phyloP scores from a whole-genome alignment of 1,139 yeast genomes.

The Blastobotrys buckinghamii region DNA sequence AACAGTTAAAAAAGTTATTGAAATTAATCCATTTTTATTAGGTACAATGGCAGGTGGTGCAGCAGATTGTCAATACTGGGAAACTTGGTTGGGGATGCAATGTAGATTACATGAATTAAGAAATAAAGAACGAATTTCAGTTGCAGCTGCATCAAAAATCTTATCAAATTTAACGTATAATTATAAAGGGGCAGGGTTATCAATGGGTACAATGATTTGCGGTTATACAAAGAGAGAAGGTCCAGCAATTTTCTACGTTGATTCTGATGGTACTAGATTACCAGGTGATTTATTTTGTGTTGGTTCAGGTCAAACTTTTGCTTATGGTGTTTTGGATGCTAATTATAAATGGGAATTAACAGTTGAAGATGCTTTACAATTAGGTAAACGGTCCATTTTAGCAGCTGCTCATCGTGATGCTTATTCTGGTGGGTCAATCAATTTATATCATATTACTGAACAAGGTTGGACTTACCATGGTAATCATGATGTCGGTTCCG shows the following conservation, averaged over 20 bases:
- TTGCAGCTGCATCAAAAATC: constrained; percentile 95
- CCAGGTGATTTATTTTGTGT: constrained; percentile 96
- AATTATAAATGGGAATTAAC: constrained; percentile 84
- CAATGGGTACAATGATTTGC: constrained; percentile 99
- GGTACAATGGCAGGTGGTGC: constrained; percentile 99
- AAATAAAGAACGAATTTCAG: constrained; percentile 90
- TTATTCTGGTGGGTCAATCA: constrained; percentile 94
- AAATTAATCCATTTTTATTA: constrained; percentile 87
- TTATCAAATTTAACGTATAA: constrained; percentile 84
- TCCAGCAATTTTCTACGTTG: constrained; percentile 92
- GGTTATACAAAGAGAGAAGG: constrained; percentile 86
- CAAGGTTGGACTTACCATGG: constrained; percentile 96
- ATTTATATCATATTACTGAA: constrained; percentile 88
- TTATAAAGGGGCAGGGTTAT: constrained; percentile 97
- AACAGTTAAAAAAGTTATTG: constrained; percentile 94
- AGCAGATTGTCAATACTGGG: constrained; percentile 99
- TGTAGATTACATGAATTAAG: constrained; percentile 92
- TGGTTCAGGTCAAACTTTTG: constrained; percentile 98
- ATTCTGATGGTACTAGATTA: constrained; percentile 93
- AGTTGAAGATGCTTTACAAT: constrained; percentile 87
- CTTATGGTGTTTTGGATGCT: constrained; percentile 96
- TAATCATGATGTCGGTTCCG: constrained; percentile 90
- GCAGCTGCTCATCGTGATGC: constrained; percentile 99
- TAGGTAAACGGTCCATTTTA: constrained; percentile 91
- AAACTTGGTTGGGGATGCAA: constrained; percentile 96